Base-by-base conservation (phyloP, 2,329 filamentous ascomycete species). In the Diaporthe aspalathi region DNA sequence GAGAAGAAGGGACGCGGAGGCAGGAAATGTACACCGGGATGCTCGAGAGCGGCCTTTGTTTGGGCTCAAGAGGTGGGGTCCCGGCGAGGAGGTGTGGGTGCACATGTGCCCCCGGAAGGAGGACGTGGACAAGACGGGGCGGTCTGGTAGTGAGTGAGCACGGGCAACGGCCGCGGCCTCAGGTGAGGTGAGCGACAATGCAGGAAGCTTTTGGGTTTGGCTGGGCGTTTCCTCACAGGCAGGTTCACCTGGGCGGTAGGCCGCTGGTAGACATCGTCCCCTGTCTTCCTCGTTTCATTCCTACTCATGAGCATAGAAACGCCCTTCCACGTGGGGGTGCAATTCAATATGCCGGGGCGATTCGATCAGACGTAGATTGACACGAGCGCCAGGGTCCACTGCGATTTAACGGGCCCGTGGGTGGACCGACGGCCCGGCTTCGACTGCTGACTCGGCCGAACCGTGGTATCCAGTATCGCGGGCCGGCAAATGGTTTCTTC, bases 1-100 rank as follows among this genome's bases (percentile, higher is more conserved):
- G 7, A 81, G 81, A 67, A 80, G 83, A 70, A 80, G 82, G 70
- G 72, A 79, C 14, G 82, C 81, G 56, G 76, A 79, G 57, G 74
- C 76, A 60, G 75, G 77, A 65, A 73, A 57, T 47, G 65, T 81
- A 43, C 77, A 81, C 66, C 80, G 77, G 20, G 80, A 82, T 73
- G 78, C 81, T 68, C 80, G 80, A 4, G 81, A 82, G 5, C 83
- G 82, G 17, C 76, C 77, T 75, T 74, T 80, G 72, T 76, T 72
- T 65, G 81, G 81, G 27, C 73, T 83, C 45, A 73, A 77, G 67
- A 75, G 75, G 74, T 79, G 77, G 76, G 76, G 74, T 29, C 69
- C 68, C 67, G 77, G 76, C 56, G 74, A 76, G 53, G 78, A 81
- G 70, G 73, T 80, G n/a, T 80, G 77, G 76, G 77, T 78, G 71